These are phyloP conservation scores for Auxenochlorella pyrenoidosa DNA, from an alignment of 139 green algal species.

Conservation along the genomic window DNA sequence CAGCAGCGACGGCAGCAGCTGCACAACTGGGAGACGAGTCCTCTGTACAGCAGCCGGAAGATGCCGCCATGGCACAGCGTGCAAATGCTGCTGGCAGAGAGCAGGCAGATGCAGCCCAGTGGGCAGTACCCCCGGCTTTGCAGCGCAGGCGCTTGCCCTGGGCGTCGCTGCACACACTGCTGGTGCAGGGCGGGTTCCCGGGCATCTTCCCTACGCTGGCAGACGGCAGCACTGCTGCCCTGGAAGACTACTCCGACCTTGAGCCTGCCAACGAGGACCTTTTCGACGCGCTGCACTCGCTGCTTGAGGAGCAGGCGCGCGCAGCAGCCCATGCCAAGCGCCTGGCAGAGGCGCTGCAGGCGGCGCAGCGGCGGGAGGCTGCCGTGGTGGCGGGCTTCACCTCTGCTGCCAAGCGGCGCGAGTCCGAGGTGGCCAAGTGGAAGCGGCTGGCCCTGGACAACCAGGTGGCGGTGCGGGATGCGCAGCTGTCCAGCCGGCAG, in stretches of 20 bases:
- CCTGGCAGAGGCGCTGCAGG: background rate
- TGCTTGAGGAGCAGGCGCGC: conserved; percentile 14
- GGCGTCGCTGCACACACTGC: background rate
- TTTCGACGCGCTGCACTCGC: background rate
- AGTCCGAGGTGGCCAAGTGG: conserved; percentile 29
- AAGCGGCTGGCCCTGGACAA: conserved; percentile 32
- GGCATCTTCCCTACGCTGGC: background rate
- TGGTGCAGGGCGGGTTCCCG: conserved; percentile 28
- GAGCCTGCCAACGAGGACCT: background rate
- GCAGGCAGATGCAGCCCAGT: background rate
- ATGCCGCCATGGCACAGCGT: background rate
- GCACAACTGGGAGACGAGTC: background rate
- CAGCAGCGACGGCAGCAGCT: background rate
- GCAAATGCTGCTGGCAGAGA: background rate
- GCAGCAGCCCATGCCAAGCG: background rate
- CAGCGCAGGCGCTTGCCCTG: conserved; percentile 11
- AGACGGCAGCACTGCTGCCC: background rate
- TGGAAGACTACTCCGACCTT: background rate
- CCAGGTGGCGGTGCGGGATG: conserved; percentile 5
- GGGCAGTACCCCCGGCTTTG: background rate
- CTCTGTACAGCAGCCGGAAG: background rate
- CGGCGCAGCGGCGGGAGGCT: conserved; percentile 4
- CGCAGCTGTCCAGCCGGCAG: background rate
- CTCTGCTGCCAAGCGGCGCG: conserved; percentile 9
- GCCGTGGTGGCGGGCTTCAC: conserved; percentile 17